phyloP scores from a whole-genome alignment of 1,284 basidiomycete species.

The Puccinia triticina region DNA sequence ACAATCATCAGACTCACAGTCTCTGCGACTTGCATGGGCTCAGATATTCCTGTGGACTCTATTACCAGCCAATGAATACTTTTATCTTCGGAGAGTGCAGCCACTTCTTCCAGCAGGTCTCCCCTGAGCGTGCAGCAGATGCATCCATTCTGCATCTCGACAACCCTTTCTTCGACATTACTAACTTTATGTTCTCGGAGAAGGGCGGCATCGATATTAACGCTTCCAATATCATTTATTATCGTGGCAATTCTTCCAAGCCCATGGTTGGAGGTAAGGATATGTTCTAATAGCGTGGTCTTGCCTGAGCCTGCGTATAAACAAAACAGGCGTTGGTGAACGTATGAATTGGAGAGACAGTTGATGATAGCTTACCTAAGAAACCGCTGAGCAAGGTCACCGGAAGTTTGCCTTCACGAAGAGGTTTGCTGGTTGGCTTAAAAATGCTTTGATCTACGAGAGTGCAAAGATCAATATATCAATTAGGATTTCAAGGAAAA shows the following conservation, averaged over 20 bases:
- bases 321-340: neutral
- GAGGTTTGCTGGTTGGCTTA: constrained; percentile 23
- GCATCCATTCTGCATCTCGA: constrained; percentile 64
- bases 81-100: constrained; percentile 60
- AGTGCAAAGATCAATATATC: neutral
- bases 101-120: constrained; percentile 64
- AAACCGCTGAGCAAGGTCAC: constrained; percentile 49
- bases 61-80: constrained; percentile 63
- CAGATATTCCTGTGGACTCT: constrained; percentile 63
- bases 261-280: constrained; percentile 63
- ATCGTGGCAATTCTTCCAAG: constrained; percentile 61
- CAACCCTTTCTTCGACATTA: constrained; percentile 62
- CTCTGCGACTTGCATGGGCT: constrained; percentile 61
- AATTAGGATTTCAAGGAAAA: neutral
- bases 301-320: constrained; percentile 61
- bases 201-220: constrained; percentile 63
- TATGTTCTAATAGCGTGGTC: constrained; percentile 63
- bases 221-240: constrained; percentile 63
- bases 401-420: constrained; percentile 43
- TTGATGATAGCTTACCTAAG: constrained; percentile 15
- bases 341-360: neutral
- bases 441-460: constrained; percentile 22
- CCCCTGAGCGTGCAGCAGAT: constrained; percentile 65
- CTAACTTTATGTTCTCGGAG: constrained; percentile 62
- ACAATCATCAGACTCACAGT: constrained; percentile 28